Evolutionary conservation across 2,329 filamentous ascomycete species (phyloP).

Genomic region (Dactylellina leptospora): DNA sequence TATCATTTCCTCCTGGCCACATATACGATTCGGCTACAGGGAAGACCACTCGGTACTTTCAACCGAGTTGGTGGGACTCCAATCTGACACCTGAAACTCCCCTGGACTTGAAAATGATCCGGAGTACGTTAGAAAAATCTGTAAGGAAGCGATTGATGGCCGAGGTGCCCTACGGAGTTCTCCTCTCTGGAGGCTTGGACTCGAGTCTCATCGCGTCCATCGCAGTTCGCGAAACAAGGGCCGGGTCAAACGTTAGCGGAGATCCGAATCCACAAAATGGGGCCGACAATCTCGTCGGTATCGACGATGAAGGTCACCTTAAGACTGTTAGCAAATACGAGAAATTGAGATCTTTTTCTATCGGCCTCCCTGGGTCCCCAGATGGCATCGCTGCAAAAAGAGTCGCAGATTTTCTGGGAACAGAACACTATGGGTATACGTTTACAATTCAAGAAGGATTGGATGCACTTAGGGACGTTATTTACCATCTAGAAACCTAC

Average conservation of each 20-base stretch:
- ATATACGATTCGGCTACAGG: slow-evolving; percentile 94
- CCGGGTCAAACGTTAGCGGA: slow-evolving; percentile 68
- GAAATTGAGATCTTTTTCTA: slow-evolving; percentile 98
- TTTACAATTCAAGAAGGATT: slow-evolving; percentile 98
- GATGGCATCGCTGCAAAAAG: slow-evolving; percentile 91
- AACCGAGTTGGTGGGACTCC: slow-evolving; percentile 91
- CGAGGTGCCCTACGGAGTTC: slow-evolving; percentile 95
- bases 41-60: slow-evolving; percentile 84
- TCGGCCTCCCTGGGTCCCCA: slow-evolving; percentile 89
- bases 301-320: slow-evolving; percentile 89
- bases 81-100: slow-evolving; percentile 79
- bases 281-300: slow-evolving; percentile 78
- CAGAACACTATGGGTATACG: slow-evolving; percentile 97
- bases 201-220: slow-evolving; percentile 95
- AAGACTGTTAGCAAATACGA: slow-evolving; percentile 90
- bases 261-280: slow-evolving; percentile 64
- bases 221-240: slow-evolving; percentile 88
- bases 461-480: slow-evolving; percentile 95
- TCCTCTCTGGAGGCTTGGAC: slow-evolving; percentile 93
- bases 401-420: slow-evolving; percentile 95
- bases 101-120: slow-evolving; percentile 81
- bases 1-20: slow-evolving; percentile 92
- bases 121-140: slow-evolving; percentile 83
- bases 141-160: slow-evolving; percentile 98
- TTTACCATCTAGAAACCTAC: slow-evolving; percentile 96